Evolutionary conservation across 2,329 filamentous ascomycete species (phyloP).

Genomic region (Clonostachys rhizophaga): DNA sequence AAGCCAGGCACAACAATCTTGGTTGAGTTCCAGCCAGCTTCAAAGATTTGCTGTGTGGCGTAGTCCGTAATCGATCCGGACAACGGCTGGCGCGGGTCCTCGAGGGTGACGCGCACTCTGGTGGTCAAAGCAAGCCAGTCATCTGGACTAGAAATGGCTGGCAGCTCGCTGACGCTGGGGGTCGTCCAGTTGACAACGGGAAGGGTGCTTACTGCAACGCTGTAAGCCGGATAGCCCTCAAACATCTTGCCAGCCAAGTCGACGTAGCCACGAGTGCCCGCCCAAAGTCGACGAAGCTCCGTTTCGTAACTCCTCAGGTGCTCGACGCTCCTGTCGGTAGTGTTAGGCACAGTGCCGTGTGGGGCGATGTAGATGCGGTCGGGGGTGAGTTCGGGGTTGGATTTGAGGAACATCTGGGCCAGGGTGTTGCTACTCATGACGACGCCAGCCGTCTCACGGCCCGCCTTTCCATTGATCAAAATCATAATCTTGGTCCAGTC

Average conservation of each 20-base stretch:
- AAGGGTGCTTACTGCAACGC: not conserved
- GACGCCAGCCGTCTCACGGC: constrained; percentile 1
- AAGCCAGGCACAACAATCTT: too few relatives aligned
- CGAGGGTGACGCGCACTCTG: too few relatives aligned
- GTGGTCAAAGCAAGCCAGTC: not conserved
- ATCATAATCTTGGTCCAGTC: constrained; percentile 1
- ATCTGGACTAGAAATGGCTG: not conserved
- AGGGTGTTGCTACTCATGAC: not conserved
- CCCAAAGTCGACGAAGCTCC: constrained; percentile 1
- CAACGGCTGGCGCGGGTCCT: too few relatives aligned
- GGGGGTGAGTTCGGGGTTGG: not conserved
- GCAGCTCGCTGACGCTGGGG: not conserved
- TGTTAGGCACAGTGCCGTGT: not conserved
- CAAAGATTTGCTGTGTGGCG: too few relatives aligned
- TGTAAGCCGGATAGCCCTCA: constrained; percentile 1
- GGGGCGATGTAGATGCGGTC: constrained; percentile 2
- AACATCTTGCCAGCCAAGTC: constrained; percentile 1
- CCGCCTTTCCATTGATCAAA: not conserved
- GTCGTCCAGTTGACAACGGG: not conserved
- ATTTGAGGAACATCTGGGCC: constrained; percentile 1
- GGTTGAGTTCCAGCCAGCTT: too few relatives aligned
- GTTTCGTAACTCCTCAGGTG: not conserved
- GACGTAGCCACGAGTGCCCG: not conserved
- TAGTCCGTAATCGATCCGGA: too few relatives aligned
- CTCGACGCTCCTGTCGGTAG: not conserved